Conservation (phyloP, 1,284 basidiomycete genomes). For the Naganishia sp. region DNA sequence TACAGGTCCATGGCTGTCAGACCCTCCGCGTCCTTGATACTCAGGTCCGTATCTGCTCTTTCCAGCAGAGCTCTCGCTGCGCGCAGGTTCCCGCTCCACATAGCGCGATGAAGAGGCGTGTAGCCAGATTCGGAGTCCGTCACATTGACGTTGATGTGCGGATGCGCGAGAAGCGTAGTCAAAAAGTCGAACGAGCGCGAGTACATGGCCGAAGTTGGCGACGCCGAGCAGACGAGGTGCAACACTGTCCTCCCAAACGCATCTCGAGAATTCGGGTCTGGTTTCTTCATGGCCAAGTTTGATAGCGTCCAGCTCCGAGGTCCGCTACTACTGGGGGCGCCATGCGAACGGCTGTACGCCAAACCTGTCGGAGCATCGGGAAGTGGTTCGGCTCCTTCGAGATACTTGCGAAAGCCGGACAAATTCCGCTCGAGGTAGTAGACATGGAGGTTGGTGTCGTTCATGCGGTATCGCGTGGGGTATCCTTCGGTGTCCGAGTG, state of each 20-base stretch:
- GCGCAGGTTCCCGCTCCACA: slow-evolving; percentile 82
- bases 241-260: slow-evolving; percentile 59
- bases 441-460: slow-evolving; percentile 34
- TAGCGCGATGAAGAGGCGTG: slow-evolving; percentile 87
- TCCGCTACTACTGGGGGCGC: slow-evolving; percentile 42
- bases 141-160: slow-evolving; percentile 75
- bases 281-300: slow-evolving; percentile 49
- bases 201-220: slow-evolving; percentile 54
- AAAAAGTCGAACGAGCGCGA: slow-evolving; percentile 75
- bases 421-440: slow-evolving; percentile 34
- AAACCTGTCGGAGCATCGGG: slow-evolving; percentile 26
- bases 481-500: neutral
- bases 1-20: slow-evolving; percentile 93
- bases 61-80: slow-evolving; percentile 76
- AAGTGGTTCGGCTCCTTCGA: slow-evolving; percentile 31
- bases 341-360: slow-evolving; percentile 20
- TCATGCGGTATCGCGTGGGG: slow-evolving; percentile 23
- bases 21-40: slow-evolving; percentile 83
- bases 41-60: slow-evolving; percentile 70
- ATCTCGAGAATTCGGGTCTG: slow-evolving; percentile 54
- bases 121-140: slow-evolving; percentile 83
- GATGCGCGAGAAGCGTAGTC: slow-evolving; percentile 74
- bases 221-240: slow-evolving; percentile 72
- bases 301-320: slow-evolving; percentile 68
- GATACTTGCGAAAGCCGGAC: slow-evolving; percentile 33